Conservation (phyloP, 345 rosid genomes). For the Capsella bursapastoris region DNA sequence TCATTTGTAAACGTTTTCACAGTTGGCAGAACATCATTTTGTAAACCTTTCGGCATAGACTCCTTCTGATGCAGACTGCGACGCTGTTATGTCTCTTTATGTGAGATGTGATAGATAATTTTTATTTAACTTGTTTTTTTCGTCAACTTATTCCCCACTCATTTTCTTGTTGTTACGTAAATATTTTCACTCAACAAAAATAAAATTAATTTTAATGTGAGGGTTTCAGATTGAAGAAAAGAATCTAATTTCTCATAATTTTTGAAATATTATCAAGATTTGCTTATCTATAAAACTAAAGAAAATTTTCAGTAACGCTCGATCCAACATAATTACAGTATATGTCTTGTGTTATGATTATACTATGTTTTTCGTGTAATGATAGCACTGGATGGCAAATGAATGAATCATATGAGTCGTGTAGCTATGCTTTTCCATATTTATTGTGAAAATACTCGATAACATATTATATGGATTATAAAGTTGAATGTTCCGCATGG, state of each 20-base stretch:
- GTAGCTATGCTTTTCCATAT: too few relatives aligned
- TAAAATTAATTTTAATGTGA: neutral
- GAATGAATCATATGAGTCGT: slow-evolving; percentile 1
- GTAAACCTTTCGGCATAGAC: slow-evolving; percentile 40
- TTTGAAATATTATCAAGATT: neutral
- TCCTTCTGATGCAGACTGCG: slow-evolving; percentile 36
- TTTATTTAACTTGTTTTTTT: slow-evolving; percentile 20
- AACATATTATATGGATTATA: neutral
- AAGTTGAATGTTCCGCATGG: neutral
- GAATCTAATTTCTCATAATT: neutral
- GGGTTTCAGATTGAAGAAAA: neutral
- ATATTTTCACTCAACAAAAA: neutral
- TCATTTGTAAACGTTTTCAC: slow-evolving; percentile 25
- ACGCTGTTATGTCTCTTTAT: slow-evolving; percentile 26
- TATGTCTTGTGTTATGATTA: slow-evolving; percentile 7
- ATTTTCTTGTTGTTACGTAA: neutral
- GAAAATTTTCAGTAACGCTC: neutral
- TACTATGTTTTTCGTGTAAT: slow-evolving; percentile 15
- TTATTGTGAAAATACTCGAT: neutral
- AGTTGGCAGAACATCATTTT: slow-evolving; percentile 43
- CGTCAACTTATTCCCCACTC: slow-evolving; percentile 8
- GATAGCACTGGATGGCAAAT: neutral
- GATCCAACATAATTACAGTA: slow-evolving; percentile 16
- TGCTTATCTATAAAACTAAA: neutral
- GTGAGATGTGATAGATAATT: slow-evolving; percentile 27